Base-by-base conservation (phyloP, 169 alveolate species). In the Theileria sp. region DNA sequence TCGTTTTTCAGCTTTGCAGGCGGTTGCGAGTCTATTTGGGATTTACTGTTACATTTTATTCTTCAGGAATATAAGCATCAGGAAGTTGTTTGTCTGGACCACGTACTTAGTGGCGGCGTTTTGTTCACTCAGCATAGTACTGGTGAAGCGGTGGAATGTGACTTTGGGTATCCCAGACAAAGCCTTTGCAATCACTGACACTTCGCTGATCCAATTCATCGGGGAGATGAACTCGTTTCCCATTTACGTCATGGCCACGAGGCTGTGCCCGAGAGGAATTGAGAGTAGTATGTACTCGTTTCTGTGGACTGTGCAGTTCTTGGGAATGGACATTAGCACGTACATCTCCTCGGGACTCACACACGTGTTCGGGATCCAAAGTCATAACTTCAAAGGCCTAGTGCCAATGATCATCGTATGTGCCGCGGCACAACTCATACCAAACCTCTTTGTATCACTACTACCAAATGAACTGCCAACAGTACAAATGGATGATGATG, bases 241-340 rank as follows among this genome's bases (percentile, higher is more conserved):
- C 13, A 90, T 94, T 77, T 72, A 91, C 71, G 94, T 93, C 75
- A 74, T 92, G 82, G 94, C 96, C 17, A 92, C 95, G 56, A 77
- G 94, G 26, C 79, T 92, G 49, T 92, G 95, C 86, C 97, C 97
- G n/a, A 87, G 89, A 75, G 96, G 95, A 10, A 87, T 92, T 58
- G 97, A 92, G 92, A 92, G 96, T 9, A 92, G 95, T 70, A 91
- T 94, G 74, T 91, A 91, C 86, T 94, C 97, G 17, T 82, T 93
- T 77, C 88, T 94, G 56, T 83, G 91, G 75, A 89, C 96, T 23
- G 92, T 94, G 8, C 86, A 86, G 73, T 86, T 91, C 81, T 81
- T 93, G 38, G 97, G 97, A 15, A 73, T 87, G 62, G 91, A 93
- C 58, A 50, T 92, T n/a, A 87, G 96, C 73, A 87, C 96, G 12